phyloP scores from a whole-genome alignment of 495 filamentous ascomycete genomes.

The Aspergillus hancockii region DNA sequence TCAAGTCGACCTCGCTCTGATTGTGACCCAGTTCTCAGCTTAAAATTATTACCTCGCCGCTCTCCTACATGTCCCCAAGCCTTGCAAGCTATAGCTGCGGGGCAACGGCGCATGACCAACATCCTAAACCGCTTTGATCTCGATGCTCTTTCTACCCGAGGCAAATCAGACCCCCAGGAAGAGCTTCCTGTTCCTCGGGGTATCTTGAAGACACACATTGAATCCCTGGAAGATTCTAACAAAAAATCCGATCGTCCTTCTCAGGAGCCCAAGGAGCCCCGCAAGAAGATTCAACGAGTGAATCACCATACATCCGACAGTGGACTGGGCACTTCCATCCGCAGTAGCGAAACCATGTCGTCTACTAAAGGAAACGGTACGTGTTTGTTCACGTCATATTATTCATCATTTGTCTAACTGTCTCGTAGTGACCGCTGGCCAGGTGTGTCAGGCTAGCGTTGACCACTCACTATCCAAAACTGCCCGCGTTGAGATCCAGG shows the following conservation, averaged over 20 bases:
- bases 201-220: conserved; percentile 14
- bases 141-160: conserved; percentile 33
- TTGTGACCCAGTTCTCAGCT: conserved; percentile 42
- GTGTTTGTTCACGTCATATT: conserved; percentile 9
- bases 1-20: conserved; percentile 44
- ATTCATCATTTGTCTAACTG: conserved; percentile 4
- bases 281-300: conserved; percentile 23
- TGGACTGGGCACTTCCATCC: conserved; percentile 58
- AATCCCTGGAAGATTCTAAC: conserved; percentile 18
- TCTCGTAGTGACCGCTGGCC: conserved; percentile 26
- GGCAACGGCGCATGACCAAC: conserved; percentile 50
- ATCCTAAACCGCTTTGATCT: conserved; percentile 46
- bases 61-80: conserved; percentile 48
- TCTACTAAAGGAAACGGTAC: conserved; percentile 21
- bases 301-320: conserved; percentile 51
- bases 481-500: conserved; percentile 57
- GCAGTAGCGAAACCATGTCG: conserved; percentile 29
- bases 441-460: conserved; percentile 21
- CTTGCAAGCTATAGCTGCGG: conserved; percentile 47
- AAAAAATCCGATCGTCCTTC: conserved; percentile 15
- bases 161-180: conserved; percentile 30
- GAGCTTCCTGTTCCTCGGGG: conserved; percentile 32
- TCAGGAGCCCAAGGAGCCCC: conserved; percentile 2
- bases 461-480: conserved; percentile 48
- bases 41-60: conserved; percentile 51